Evolutionary conservation across 1,284 basidiomycete genomes (phyloP), one percentile per base, ranked within the genome.

Genomic region (Leccinum olivaceoglutinosum): DNA sequence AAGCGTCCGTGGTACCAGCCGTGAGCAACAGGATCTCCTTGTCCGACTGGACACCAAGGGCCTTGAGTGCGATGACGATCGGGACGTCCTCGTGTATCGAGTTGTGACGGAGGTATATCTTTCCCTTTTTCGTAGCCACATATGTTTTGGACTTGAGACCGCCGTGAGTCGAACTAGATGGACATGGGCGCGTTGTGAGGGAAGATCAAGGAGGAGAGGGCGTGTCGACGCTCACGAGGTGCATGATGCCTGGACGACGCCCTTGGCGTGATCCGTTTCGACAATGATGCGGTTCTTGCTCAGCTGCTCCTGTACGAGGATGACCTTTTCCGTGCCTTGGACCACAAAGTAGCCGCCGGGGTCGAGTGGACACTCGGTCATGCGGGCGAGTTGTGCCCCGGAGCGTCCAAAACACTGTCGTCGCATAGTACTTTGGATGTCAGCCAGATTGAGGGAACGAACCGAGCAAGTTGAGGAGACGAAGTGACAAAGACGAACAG

Each of bases 281-380:
- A 99, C 96, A 67, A 99, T 97, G 74, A 99, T 99, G 64, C 97
- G 87, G 78, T 99, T 99, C 82, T 99, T 99, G 82, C 93, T 96
- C 71, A 99, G 80, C 78, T 99, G 97, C 76, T 99, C 98, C 76
- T 99, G 97, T 2, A 99, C 96, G 64, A 99, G 82, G 68, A 99
- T 99, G 71, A 99, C 97, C 80, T 99, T 99, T 78, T 99, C 97
- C 18, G 98, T 99, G 12, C 97, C 97, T 76, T 97, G 98, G 60
- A 99, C 96, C 63, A 99, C 92, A 77, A 99, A 99, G 77, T 99
- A 99, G 7, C 97, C 97, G 21, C 97, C 97, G 3, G 97, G 97
- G 78, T 99, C 98, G 64, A 99, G 81, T 0, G 97, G 97, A 74
- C 97, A 99, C 77, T 99, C 97, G 38, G 86, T 90, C 93, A 98